Percentiles rank a stretch among this genome's conserved stretches.
Conservation (phyloP, 164 flowering plant species). For the Vitis cinerea region DNA sequence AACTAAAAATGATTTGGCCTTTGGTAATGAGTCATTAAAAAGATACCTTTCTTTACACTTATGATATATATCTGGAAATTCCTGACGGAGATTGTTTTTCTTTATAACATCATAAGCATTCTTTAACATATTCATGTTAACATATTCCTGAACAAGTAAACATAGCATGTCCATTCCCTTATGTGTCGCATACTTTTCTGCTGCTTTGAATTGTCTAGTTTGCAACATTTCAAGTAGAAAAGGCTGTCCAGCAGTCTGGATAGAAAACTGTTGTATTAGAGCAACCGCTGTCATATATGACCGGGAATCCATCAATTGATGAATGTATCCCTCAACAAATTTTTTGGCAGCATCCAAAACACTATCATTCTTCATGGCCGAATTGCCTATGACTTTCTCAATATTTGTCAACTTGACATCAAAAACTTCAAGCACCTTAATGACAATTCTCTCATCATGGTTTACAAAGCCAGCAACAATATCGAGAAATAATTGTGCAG, state of each 20-base stretch:
- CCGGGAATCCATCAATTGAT: constrained; percentile 51
- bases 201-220: constrained; percentile 62
- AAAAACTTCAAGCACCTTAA: constrained; percentile 68
- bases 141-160: constrained; percentile 61
- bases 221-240: constrained; percentile 64
- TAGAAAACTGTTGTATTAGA: constrained; percentile 70
- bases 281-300: constrained; percentile 68
- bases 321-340: constrained; percentile 55
- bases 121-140: constrained; percentile 54
- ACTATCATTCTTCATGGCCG: constrained; percentile 24
- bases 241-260: constrained; percentile 58
- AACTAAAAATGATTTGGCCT: no score
- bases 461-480: constrained; percentile 36
- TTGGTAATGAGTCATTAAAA: neutral
- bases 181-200: constrained; percentile 93
- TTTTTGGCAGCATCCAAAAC: constrained; percentile 38
- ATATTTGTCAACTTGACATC: constrained; percentile 52
- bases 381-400: constrained; percentile 38
- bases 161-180: constrained; percentile 83
- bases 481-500: constrained; percentile 62
- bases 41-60: constrained; percentile 73
- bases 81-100: constrained; percentile 64
- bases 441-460: constrained; percentile 57
- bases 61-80: constrained; percentile 68
- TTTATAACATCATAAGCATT: constrained; percentile 70